These are phyloP conservation scores for Paxillus involutus DNA, from an alignment of 768 basidiomycete species.

Conservation along the genomic window DNA sequence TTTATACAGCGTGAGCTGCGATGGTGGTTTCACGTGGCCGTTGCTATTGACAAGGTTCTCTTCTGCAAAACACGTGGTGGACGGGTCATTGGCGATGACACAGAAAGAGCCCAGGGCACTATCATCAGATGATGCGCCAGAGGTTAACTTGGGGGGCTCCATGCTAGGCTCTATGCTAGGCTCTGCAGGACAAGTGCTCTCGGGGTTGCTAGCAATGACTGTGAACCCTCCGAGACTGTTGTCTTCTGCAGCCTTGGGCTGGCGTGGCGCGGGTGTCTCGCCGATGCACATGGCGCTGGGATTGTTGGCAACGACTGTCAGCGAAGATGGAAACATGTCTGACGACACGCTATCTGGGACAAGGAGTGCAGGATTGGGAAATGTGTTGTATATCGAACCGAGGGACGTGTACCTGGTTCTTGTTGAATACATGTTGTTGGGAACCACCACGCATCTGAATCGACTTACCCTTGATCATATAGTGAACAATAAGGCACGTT, in stretches of 20 bases:
- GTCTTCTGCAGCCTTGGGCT: background rate
- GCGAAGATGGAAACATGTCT: conserved; percentile 17
- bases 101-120: conserved; percentile 9
- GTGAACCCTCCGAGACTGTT: conserved; percentile 6
- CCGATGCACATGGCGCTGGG: conserved; percentile 16
- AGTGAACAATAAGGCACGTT: conserved; percentile 83
- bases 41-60: conserved; percentile 1
- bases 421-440: background rate
- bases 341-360: conserved; percentile 13
- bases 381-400: conserved; percentile 93
- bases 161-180: too few species aligned
- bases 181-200: conserved; percentile 16
- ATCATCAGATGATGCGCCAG: background rate
- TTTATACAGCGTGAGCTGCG: conserved; percentile 43
- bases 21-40: background rate
- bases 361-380: conserved; percentile 83
- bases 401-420: conserved; percentile 88
- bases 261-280: conserved; percentile 5
- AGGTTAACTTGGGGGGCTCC: background rate
- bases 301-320: conserved; percentile 20
- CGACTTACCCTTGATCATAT: conserved; percentile 85
- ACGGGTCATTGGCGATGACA: conserved; percentile 23
- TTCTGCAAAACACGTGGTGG: conserved; percentile 16
- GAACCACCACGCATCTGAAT: background rate
- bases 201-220: conserved; percentile 19